Percentiles rank a stretch among this genome's conserved stretches.
Evolutionary conservation across 2,329 filamentous ascomycete genomes (phyloP).

Genomic region (Ustulina deusta): DNA sequence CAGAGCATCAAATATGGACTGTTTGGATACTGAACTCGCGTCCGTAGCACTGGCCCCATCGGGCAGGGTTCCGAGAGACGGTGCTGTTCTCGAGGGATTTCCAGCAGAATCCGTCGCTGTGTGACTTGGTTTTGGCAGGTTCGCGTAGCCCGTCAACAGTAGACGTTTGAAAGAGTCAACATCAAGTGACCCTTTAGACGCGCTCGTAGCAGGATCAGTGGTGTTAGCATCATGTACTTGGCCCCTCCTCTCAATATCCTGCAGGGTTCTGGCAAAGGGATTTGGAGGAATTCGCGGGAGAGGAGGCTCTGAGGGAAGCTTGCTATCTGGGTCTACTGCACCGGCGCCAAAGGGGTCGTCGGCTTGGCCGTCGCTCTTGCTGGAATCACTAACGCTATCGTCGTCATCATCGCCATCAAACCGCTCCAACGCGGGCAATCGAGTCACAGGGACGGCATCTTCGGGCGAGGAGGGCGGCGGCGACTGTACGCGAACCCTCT

Average conservation of each 20-base stretch:
- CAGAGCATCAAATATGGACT: constrained; percentile 66
- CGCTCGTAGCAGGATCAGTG: constrained; percentile 51
- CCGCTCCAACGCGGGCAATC: constrained; percentile 42
- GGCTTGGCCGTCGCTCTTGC: constrained; percentile 44
- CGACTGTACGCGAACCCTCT: constrained; percentile 76
- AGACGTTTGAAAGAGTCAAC: constrained; percentile 83
- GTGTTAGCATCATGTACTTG: constrained; percentile 51
- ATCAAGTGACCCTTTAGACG: constrained; percentile 67
- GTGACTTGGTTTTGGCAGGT: constrained; percentile 47
- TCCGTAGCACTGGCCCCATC: constrained; percentile 68
- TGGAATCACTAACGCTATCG: constrained; percentile 45
- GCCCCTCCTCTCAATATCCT: constrained; percentile 60
- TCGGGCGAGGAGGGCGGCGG: constrained; percentile 72
- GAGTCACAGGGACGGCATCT: constrained; percentile 55
- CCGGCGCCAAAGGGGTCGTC: constrained; percentile 46
- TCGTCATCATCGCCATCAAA: constrained; percentile 45
- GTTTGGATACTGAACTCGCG: constrained; percentile 68
- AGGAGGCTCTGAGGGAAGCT: constrained; percentile 39
- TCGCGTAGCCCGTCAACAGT: constrained; percentile 77
- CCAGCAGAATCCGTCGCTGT: constrained; percentile 44
- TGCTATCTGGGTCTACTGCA: constrained; percentile 34
- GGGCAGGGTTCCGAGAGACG: constrained; percentile 42
- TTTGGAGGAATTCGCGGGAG: constrained; percentile 57
- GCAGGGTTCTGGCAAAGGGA: constrained; percentile 68
- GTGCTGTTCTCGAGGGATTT: constrained; percentile 38